Percentiles rank a stretch among this genome's conserved stretches.
These are phyloP conservation scores for Populus hybrid DNA, from an alignment of 441 rosid genomes.

Conservation along the genomic window DNA sequence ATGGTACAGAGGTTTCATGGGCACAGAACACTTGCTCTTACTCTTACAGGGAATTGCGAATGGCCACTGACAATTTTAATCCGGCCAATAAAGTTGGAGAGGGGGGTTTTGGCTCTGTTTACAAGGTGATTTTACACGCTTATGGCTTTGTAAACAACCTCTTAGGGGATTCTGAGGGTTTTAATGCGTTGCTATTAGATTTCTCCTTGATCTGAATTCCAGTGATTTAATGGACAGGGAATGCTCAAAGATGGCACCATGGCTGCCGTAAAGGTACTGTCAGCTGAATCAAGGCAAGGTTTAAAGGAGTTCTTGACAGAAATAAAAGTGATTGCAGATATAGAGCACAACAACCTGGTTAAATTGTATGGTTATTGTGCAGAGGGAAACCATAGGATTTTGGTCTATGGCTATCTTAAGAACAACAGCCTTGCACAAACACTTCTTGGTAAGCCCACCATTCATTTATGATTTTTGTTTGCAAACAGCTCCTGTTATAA, in stretches of 20 bases:
- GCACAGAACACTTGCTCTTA: slow-evolving; percentile 34
- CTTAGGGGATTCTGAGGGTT: not conserved
- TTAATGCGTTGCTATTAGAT: not conserved
- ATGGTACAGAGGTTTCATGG: slow-evolving; percentile 43
- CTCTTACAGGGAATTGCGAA: slow-evolving; percentile 40
- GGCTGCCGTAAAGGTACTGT: slow-evolving; percentile 58
- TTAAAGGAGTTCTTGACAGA: slow-evolving; percentile 60
- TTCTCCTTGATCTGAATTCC: not conserved
- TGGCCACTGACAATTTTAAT: slow-evolving; percentile 49
- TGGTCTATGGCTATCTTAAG: slow-evolving; percentile 67
- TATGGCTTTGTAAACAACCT: not conserved
- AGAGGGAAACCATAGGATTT: slow-evolving; percentile 54
- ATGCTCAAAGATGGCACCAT: slow-evolving; percentile 43
- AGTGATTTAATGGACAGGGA: slow-evolving; percentile 39
- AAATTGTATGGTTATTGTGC: slow-evolving; percentile 61
- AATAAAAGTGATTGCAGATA: slow-evolving; percentile 44
- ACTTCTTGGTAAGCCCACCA: slow-evolving; percentile 44
- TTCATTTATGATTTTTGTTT: not conserved
- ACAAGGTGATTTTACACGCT: slow-evolving; percentile 43
- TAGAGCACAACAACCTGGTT: slow-evolving; percentile 57
- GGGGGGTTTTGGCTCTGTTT: slow-evolving; percentile 67
- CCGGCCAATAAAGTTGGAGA: slow-evolving; percentile 54
- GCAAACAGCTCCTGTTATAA: slow-evolving; percentile 1
- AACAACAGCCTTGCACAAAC: slow-evolving; percentile 69
- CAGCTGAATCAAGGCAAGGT: slow-evolving; percentile 61